A percentile compares a stretch with the other conserved stretches of the same genome.
Evolutionary conservation across 2,329 filamentous ascomycete genomes (phyloP).

Genomic region (Colletotrichum gigasporum): DNA sequence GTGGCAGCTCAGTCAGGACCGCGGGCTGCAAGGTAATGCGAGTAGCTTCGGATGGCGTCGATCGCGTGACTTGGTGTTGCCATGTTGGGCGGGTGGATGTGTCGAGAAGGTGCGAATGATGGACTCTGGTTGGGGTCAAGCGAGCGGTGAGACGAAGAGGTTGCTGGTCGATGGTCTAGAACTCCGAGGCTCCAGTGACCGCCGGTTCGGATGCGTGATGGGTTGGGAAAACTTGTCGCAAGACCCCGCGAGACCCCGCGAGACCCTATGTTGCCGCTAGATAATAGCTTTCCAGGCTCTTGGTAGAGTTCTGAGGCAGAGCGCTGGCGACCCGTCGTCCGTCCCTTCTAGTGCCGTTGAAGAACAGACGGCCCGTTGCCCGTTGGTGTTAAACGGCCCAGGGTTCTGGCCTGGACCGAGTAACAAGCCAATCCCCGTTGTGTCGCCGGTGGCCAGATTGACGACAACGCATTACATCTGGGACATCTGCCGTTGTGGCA

Average conservation of each 20-base stretch:
- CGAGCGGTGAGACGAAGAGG: slow-evolving; percentile 1
- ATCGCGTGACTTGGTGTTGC: slow-evolving; percentile 9
- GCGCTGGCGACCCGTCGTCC: background rate
- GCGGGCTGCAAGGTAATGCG: too few relatives aligned
- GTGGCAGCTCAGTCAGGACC: background rate
- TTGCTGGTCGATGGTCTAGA: background rate
- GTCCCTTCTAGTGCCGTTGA: background rate
- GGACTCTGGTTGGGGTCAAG: background rate
- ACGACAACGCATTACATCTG: background rate
- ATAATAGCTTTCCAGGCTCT: background rate
- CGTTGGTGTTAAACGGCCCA: background rate
- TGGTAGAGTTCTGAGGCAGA: background rate
- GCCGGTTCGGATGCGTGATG: background rate
- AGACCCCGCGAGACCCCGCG: background rate
- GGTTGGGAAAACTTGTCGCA: too few relatives aligned
- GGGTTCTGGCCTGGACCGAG: slow-evolving; percentile 2
- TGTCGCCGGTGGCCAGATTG: background rate
- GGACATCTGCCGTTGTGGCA: background rate
- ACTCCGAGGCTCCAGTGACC: background rate
- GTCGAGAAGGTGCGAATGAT: background rate
- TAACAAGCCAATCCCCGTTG: background rate
- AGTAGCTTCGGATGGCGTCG: background rate
- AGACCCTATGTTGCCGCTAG: background rate
- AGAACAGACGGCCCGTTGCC: background rate
- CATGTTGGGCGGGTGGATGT: background rate